Conservation (phyloP, 2,329 filamentous ascomycete genomes). For the Calonectria leucothoes region DNA sequence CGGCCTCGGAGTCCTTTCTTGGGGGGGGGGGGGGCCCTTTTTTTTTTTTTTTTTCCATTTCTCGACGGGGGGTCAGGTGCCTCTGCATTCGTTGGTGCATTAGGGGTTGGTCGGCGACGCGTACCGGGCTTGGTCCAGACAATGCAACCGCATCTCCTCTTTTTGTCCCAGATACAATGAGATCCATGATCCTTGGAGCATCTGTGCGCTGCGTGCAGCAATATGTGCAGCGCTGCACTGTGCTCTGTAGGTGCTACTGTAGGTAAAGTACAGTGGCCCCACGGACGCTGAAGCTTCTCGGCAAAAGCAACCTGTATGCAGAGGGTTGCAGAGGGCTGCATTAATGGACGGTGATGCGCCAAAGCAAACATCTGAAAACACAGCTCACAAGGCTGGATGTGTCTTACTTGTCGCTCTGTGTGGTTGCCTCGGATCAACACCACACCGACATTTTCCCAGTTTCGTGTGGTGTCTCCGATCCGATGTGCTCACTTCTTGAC, state of each 20-base stretch:
- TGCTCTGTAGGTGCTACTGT: conserved; percentile 10
- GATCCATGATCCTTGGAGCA: conserved; percentile 22
- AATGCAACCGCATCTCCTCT: conserved; percentile 15
- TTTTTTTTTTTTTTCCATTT: neutral
- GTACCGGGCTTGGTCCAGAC: conserved; percentile 14
- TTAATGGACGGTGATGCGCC: neutral
- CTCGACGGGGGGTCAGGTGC: conserved; percentile 12
- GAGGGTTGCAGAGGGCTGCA: conserved; percentile 11
- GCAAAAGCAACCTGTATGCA: conserved; percentile 16
- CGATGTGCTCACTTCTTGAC: conserved; percentile 21
- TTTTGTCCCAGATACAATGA: conserved; percentile 22
- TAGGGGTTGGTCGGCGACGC: conserved; percentile 8
- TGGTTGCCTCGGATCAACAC: conserved; percentile 26
- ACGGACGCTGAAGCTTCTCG: neutral
- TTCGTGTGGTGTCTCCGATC: conserved; percentile 29
- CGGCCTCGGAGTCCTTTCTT: conserved; percentile 21
- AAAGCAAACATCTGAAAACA: conserved; percentile 11
- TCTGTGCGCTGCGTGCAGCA: neutral
- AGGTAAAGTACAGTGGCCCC: neutral
- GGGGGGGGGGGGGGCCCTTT: too few relatives aligned
- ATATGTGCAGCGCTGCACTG: neutral
- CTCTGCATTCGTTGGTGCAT: conserved; percentile 13
- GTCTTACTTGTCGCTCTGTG: conserved; percentile 23
- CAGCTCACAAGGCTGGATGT: conserved; percentile 31
- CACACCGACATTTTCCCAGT: conserved; percentile 42